Conservation (phyloP, 2,329 filamentous ascomycete genomes). For the Erysiphe neolycopersici region DNA sequence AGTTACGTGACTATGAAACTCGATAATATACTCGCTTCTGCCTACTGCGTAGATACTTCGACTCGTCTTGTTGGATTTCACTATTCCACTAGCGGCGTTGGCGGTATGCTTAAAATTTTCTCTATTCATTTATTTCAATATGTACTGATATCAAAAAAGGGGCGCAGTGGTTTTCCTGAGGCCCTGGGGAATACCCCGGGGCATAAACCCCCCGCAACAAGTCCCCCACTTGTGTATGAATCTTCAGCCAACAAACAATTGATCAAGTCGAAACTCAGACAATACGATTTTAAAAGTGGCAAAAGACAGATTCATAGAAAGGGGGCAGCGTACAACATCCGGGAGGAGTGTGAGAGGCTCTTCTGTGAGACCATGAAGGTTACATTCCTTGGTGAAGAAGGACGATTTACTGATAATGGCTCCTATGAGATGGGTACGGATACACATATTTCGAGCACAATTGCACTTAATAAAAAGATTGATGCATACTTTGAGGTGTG, state of each 20-base stretch:
- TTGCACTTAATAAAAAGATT: conserved; percentile 14
- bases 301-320: conserved; percentile 29
- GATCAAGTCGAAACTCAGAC: conserved; percentile 26
- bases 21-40: conserved; percentile 35
- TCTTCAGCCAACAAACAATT: conserved; percentile 41
- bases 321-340: conserved; percentile 90
- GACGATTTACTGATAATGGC: conserved; percentile 44
- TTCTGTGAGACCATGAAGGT: conserved; percentile 88
- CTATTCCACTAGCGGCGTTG: conserved; percentile 81
- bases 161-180: conserved; percentile 90
- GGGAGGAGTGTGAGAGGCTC: conserved; percentile 99
- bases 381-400: conserved; percentile 93
- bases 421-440: conserved; percentile 44
- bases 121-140: too few species aligned
- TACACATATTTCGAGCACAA: conserved; percentile 25
- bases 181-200: conserved; percentile 44
- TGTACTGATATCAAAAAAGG: conserved; percentile 19
- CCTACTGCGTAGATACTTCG: conserved; percentile 58
- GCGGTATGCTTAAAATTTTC: conserved; percentile 23
- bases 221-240: conserved; percentile 63
- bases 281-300: conserved; percentile 12
- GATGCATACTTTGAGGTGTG: conserved; percentile 15
- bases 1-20: neutral
- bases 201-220: conserved; percentile 61
- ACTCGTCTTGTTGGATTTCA: conserved; percentile 59